These are phyloP conservation scores for Lobulomyces angularis DNA, from an alignment of 192 early-diverging fungal genomes.

Conservation along the genomic window DNA sequence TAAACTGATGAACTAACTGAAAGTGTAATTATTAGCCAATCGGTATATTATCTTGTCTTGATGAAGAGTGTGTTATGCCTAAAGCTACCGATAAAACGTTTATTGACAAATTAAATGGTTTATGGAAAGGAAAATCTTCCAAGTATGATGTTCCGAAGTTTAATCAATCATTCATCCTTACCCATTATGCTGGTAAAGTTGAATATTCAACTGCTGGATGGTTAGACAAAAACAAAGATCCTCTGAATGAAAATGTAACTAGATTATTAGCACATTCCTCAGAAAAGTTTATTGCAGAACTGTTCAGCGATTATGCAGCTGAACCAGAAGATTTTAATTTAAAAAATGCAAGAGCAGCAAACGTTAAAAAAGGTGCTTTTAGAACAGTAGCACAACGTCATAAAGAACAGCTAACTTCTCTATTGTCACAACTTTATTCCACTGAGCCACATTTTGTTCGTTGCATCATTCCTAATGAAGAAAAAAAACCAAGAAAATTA, in stretches of 20 bases:
- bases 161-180: slow-evolving; percentile 75
- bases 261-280: slow-evolving; percentile 68
- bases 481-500: slow-evolving; percentile 76
- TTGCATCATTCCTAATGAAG: slow-evolving; percentile 90
- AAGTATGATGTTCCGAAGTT: slow-evolving; percentile 84
- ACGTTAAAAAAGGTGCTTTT: slow-evolving; percentile 71
- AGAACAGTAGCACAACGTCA: slow-evolving; percentile 87
- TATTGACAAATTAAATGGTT: slow-evolving; percentile 73
- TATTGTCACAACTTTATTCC: slow-evolving; percentile 82
- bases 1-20: background rate
- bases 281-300: slow-evolving; percentile 60
- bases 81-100: slow-evolving; percentile 91
- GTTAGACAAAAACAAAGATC: slow-evolving; percentile 99
- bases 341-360: slow-evolving; percentile 17
- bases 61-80: slow-evolving; percentile 98
- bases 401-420: slow-evolving; percentile 78
- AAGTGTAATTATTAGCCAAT: slow-evolving; percentile 48
- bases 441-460: slow-evolving; percentile 97
- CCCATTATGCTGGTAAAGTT: slow-evolving; percentile 92
- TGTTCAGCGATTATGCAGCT: slow-evolving; percentile 72
- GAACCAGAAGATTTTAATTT: slow-evolving; percentile 32
- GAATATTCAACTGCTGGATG: slow-evolving; percentile 83
- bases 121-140: slow-evolving; percentile 77
- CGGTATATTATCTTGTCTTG: slow-evolving; percentile 87
- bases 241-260: slow-evolving; percentile 88